A percentile compares a stretch with the other conserved stretches of the same genome.
Evolutionary conservation across 78 protist species (phyloP).

Genomic region (Speleostelium caveatum): DNA sequence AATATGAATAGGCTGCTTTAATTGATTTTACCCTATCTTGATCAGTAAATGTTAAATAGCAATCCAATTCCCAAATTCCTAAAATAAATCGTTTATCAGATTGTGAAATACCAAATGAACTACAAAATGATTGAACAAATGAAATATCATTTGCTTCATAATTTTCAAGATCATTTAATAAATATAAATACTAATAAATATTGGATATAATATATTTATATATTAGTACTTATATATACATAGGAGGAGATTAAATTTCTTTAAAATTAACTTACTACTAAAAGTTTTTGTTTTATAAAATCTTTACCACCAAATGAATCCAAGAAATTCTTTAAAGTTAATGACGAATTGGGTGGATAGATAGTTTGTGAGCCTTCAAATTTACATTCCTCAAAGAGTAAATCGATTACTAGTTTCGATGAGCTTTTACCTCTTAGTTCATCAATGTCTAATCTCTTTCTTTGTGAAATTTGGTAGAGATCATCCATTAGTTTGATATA

Average conservation of each 20-base stretch:
- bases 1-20: slow-evolving; percentile 13
- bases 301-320: slow-evolving; percentile 1
- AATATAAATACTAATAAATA: no score
- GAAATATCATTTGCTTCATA: not conserved
- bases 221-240: no score
- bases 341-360: slow-evolving; percentile 43
- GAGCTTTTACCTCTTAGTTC: not conserved
- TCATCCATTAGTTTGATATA: not conserved
- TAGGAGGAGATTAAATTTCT: not conserved
- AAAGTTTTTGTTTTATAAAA: not conserved
- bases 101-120: slow-evolving; percentile 13
- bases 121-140: slow-evolving; percentile 10
- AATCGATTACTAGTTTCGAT: slow-evolving; percentile 26
- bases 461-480: not conserved
- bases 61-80: slow-evolving; percentile 70
- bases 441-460: not conserved
- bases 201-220: no score
- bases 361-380: not conserved
- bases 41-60: no score
- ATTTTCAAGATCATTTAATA: slow-evolving; percentile 29
- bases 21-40: not conserved
- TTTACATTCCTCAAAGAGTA: not conserved
- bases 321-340: slow-evolving; percentile 9
- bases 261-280: slow-evolving; percentile 15
- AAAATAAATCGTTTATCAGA: not conserved